Evolutionary conservation across 345 rosid genomes (phyloP), one percentile per base, ranked within the genome.

Genomic region (Viola odorata): DNA sequence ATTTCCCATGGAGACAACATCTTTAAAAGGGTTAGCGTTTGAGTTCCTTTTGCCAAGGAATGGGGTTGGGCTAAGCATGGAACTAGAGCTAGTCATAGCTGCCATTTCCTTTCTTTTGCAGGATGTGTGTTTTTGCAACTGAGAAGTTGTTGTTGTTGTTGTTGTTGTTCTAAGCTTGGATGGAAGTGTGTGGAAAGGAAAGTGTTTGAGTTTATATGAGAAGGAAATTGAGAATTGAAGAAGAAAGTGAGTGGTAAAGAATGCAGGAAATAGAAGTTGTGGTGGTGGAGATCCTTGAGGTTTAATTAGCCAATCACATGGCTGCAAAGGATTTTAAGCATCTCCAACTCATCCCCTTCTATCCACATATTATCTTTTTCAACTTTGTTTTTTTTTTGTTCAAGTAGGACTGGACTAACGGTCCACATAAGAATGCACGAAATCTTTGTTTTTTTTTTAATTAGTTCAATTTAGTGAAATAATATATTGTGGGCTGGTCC

Each of bases 31-130:
- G 81, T 87, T 89, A 7, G 72, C 81, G 72, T 50, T 78, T 17
- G 87, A 71, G 47, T 71, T 71, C 65, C 75, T 76, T 50, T 84
- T 92, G 62, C 95, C 95, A 62, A 92, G 87, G 71, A 89, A 87
- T 40, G 84, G 76, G 61, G 85, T 81, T 63, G 87, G 82, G 63
- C 75, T 73, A 15, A 87, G 78, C 41, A 77, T 69, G 68, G 91
- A 73, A 74, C 85, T 83, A n/a, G 98, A 82, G 78, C 83, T 81
- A 36, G 75, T 79, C 69, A 75, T 65, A 12, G 76, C 82, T 37
- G 81, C 75, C 75, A 70, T 77, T 57, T 7, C 39, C 40, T 60
- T 60, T 36, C 5, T 14, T 47, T 47, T 47, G 10, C 4, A 47
- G 8, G 5, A 4, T 47, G 11, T 11, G n/a, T 37, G 3, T 23